These are phyloP conservation scores for Penicillium samsonianum DNA, from an alignment of 495 filamentous ascomycete genomes.

Conservation along the genomic window DNA sequence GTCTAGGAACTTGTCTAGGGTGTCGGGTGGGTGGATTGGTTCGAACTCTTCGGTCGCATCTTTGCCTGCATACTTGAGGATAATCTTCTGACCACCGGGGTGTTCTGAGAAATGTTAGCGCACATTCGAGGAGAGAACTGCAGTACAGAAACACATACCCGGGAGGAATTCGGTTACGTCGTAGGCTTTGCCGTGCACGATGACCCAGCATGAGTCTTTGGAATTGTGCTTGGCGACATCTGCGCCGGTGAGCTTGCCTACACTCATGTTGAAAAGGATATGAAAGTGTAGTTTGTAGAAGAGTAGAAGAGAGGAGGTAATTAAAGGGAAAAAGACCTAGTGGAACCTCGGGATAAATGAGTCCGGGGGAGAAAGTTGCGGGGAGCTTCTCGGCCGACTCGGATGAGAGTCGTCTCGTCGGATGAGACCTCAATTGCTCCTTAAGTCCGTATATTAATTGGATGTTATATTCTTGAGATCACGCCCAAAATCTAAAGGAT, in stretches of 20 bases:
- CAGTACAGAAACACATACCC: slow-evolving; percentile 25
- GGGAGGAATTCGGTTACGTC: slow-evolving; percentile 90
- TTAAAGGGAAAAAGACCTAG: slow-evolving; percentile 13
- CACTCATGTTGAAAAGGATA: slow-evolving; percentile 31
- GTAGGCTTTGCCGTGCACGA: slow-evolving; percentile 90
- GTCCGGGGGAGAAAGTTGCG: slow-evolving; percentile 32
- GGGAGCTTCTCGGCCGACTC: slow-evolving; percentile 34
- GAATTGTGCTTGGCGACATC: slow-evolving; percentile 82
- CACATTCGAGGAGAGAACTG: not conserved
- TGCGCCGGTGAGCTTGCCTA: slow-evolving; percentile 62
- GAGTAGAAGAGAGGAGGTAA: slow-evolving; percentile 7
- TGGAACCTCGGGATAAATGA: slow-evolving; percentile 34
- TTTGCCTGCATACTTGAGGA: slow-evolving; percentile 79
- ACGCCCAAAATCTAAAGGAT: not conserved
- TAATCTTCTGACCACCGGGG: slow-evolving; percentile 80
- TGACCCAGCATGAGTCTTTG: slow-evolving; percentile 77
- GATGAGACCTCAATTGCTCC: not conserved
- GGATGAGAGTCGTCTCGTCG: slow-evolving; percentile 1
- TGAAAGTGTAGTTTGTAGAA: slow-evolving; percentile 6
- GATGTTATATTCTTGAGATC: not conserved
- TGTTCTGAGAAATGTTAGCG: slow-evolving; percentile 55
- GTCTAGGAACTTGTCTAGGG: slow-evolving; percentile 72
- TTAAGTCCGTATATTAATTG: not conserved
- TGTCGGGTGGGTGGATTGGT: slow-evolving; percentile 91
- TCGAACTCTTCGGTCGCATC: slow-evolving; percentile 90